phyloP scores from a whole-genome alignment of 1,284 basidiomycete species.

The Ceratobasidium sp. region DNA sequence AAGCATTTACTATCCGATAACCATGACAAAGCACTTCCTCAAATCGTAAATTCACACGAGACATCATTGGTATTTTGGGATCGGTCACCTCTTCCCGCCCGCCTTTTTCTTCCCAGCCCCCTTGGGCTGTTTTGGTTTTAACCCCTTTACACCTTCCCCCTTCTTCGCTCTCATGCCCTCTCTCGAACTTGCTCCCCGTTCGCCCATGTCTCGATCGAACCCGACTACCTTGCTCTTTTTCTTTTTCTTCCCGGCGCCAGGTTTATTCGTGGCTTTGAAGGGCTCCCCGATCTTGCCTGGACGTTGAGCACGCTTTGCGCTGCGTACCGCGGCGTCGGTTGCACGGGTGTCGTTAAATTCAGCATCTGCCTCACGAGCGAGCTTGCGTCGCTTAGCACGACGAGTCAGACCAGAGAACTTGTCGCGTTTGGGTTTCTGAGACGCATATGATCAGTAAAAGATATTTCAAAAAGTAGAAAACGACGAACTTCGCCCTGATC shows the following conservation, averaged over 20 bases:
- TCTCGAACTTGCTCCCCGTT: slow-evolving; percentile 34
- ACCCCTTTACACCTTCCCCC: slow-evolving; percentile 43
- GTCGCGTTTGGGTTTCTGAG: slow-evolving; percentile 75
- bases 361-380: slow-evolving; percentile 81
- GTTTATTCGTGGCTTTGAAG: slow-evolving; percentile 30
- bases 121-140: slow-evolving; percentile 41
- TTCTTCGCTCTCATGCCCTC: slow-evolving; percentile 47
- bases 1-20: slow-evolving; percentile 21
- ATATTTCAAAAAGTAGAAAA: not conserved
- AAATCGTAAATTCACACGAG: slow-evolving; percentile 12
- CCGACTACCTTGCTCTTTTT: slow-evolving; percentile 45
- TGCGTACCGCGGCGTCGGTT: slow-evolving; percentile 79
- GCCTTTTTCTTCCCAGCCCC: slow-evolving; percentile 42
- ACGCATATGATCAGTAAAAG: slow-evolving; percentile 41
- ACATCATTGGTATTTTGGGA: not conserved
- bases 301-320: slow-evolving; percentile 80
- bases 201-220: slow-evolving; percentile 46
- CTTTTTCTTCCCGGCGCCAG: slow-evolving; percentile 38
- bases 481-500: slow-evolving; percentile 40
- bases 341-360: slow-evolving; percentile 65
- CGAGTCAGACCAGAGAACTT: slow-evolving; percentile 87
- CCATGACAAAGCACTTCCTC: slow-evolving; percentile 36
- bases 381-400: slow-evolving; percentile 83
- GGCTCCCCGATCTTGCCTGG: slow-evolving; percentile 65
- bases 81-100: slow-evolving; percentile 9